These are phyloP conservation scores for Populus pruinosa DNA, from an alignment of 345 rosid species.

Conservation along the genomic window DNA sequence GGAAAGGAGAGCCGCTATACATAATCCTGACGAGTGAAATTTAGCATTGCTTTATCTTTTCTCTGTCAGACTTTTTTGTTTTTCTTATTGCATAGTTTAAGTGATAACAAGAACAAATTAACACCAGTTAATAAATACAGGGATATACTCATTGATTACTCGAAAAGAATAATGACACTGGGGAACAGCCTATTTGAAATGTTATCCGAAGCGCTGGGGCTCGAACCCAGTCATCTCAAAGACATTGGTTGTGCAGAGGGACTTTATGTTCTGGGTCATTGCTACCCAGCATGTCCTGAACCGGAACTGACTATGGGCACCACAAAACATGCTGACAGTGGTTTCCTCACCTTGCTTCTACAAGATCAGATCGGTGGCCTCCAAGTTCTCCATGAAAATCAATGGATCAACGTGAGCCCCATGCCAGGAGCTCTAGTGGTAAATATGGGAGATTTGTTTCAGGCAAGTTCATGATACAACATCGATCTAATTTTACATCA, in stretches of 20 bases:
- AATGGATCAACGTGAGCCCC: constrained; percentile 16
- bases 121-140: background rate
- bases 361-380: constrained; percentile 24
- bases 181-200: background rate
- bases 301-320: constrained; percentile 12
- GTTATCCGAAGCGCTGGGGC: constrained; percentile 13
- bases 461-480: background rate
- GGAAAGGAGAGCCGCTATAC: background rate
- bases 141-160: constrained; percentile 1
- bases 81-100: no score
- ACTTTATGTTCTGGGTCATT: constrained; percentile 7
- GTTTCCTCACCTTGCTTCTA: constrained; percentile 12
- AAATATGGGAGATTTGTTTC: constrained; percentile 14
- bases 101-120: background rate
- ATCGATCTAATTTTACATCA: background rate
- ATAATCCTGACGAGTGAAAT: background rate
- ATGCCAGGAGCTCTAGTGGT: constrained; percentile 6
- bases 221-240: background rate
- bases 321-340: constrained; percentile 5
- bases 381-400: constrained; percentile 12
- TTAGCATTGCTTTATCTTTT: background rate
- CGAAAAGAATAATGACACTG: background rate
- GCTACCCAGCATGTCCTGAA: constrained; percentile 22
- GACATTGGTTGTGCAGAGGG: constrained; percentile 23
- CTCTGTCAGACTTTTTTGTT: background rate